A percentile compares a stretch with the other conserved stretches of the same genome.
phyloP scores from a whole-genome alignment of 2,329 filamentous ascomycete genomes.

The Pyrenochaeta sp. region DNA sequence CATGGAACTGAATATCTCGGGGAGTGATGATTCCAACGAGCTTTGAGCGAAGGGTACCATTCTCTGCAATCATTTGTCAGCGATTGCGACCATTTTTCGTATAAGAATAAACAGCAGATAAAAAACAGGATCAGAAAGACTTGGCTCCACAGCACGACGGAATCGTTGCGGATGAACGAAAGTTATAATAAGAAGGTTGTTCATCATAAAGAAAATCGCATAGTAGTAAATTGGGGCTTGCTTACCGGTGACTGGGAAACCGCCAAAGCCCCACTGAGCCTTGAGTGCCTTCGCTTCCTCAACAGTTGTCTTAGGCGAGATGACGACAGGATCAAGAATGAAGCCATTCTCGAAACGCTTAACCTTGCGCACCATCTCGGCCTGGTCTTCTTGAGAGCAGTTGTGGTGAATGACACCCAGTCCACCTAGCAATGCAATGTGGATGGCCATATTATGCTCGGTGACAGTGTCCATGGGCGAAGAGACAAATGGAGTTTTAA shows the following conservation, averaged over 20 bases:
- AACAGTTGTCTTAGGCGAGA: constrained; percentile 86
- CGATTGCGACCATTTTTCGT: constrained; percentile 9
- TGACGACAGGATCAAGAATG: constrained; percentile 94
- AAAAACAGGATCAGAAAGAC: constrained; percentile 58
- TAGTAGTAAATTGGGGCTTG: constrained; percentile 23
- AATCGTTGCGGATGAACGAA: constrained; percentile 99
- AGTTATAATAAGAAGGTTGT: constrained; percentile 79
- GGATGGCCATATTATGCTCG: constrained; percentile 99
- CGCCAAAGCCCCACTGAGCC: constrained; percentile 98
- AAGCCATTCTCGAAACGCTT: constrained; percentile 99
- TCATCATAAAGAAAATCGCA: constrained; percentile 71
- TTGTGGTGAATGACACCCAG: constrained; percentile 99
- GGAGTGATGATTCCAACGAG: constrained; percentile 97
- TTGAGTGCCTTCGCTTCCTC: constrained; percentile 91
- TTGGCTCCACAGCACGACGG: constrained; percentile 83
- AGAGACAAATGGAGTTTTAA: constrained; percentile 97
- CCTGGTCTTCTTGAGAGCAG: constrained; percentile 96
- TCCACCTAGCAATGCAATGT: constrained; percentile 89
- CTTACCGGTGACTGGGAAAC: constrained; percentile 98
- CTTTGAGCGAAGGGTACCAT: constrained; percentile 91
- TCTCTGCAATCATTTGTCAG: constrained; percentile 68
- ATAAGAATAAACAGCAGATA: constrained; percentile 5
- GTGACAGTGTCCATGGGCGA: constrained; percentile 99
- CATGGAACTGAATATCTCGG: constrained; percentile 97
- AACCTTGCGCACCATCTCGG: constrained; percentile 98